Evolutionary conservation across 2,329 filamentous ascomycete species (phyloP).

Genomic region (Alternaria atra): DNA sequence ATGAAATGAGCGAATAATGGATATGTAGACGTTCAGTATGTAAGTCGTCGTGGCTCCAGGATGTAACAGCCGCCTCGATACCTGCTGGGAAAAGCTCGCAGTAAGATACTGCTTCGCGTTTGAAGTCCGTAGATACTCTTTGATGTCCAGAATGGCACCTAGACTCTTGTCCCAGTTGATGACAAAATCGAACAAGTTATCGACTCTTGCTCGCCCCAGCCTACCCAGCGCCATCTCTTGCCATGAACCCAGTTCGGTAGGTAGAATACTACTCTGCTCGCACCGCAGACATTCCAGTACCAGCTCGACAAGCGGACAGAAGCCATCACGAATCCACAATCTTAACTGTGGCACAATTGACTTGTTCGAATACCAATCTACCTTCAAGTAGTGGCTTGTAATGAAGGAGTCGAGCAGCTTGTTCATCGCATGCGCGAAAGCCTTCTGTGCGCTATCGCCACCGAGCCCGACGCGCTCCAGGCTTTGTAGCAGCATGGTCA

Average conservation of each 20-base stretch:
- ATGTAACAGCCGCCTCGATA: slow-evolving; percentile 74
- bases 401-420: slow-evolving; percentile 71
- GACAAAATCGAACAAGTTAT: slow-evolving; percentile 81
- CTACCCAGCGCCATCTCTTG: slow-evolving; percentile 74
- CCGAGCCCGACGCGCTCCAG: slow-evolving; percentile 72
- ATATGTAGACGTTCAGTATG: slow-evolving; percentile 80
- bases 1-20: slow-evolving; percentile 80
- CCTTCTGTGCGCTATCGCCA: slow-evolving; percentile 73
- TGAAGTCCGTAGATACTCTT: slow-evolving; percentile 72
- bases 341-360: slow-evolving; percentile 68
- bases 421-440: slow-evolving; percentile 77
- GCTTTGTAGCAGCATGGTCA: slow-evolving; percentile 66
- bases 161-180: slow-evolving; percentile 76
- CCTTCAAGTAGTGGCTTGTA: slow-evolving; percentile 65
- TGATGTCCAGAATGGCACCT: slow-evolving; percentile 77
- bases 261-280: slow-evolving; percentile 36
- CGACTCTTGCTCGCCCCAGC: slow-evolving; percentile 73
- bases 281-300: slow-evolving; percentile 59
- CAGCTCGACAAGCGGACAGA: slow-evolving; percentile 70
- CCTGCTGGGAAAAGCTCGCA: slow-evolving; percentile 70
- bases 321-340: slow-evolving; percentile 74
- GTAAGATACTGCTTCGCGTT: slow-evolving; percentile 75
- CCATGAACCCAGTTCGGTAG: slow-evolving; percentile 69
- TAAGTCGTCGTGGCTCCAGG: slow-evolving; percentile 79
- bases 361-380: slow-evolving; percentile 66